These are phyloP conservation scores for Tricholoma matsutake DNA, from an alignment of 768 basidiomycete species.

Conservation along the genomic window DNA sequence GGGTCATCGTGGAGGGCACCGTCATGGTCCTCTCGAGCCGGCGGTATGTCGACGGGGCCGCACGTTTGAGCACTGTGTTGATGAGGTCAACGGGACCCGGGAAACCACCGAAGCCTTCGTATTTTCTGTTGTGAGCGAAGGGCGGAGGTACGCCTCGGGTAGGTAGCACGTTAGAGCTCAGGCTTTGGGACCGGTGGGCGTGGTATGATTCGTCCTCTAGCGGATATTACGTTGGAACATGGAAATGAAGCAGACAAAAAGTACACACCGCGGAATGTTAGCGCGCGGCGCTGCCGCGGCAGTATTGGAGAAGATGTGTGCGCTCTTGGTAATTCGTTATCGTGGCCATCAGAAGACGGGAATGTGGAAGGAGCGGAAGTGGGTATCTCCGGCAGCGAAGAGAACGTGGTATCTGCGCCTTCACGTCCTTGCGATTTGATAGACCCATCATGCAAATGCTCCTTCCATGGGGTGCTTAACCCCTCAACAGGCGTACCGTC, in stretches of 20 bases:
- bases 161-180: not conserved
- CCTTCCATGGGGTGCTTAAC: not conserved
- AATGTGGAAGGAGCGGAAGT: not conserved
- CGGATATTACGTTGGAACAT: not conserved
- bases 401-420: not conserved
- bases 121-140: conserved; percentile 24
- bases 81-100: conserved; percentile 43
- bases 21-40: conserved; percentile 51
- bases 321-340: not conserved
- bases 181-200: not conserved
- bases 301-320: conserved; percentile 8
- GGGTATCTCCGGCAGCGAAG: not conserved
- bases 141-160: not conserved
- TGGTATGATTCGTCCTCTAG: conserved; percentile 7
- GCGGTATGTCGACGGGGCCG: conserved; percentile 42
- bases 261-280: conserved; percentile 6
- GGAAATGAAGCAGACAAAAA: not conserved
- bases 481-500: not conserved
- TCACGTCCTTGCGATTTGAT: not conserved
- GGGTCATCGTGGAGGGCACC: conserved; percentile 43
- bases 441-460: not conserved
- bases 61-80: conserved; percentile 32
- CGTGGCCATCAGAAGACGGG: not conserved
- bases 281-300: conserved; percentile 1
- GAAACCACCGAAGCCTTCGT: conserved; percentile 44